These are phyloP conservation scores for Vigna nakashimae DNA, from an alignment of 306 rosid species.

Conservation along the genomic window DNA sequence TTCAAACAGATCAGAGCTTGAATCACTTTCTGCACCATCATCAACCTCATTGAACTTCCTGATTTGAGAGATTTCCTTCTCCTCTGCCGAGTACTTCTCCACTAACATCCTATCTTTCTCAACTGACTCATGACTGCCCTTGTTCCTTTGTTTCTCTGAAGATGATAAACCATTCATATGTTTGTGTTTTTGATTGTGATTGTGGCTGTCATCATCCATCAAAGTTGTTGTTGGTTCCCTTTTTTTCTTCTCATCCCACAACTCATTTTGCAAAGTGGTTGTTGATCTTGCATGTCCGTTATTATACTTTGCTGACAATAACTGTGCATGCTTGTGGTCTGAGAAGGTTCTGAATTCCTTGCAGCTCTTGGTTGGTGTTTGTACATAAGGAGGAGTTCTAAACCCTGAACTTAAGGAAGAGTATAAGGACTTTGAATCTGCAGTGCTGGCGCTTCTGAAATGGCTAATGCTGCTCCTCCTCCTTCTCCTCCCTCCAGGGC, in stretches of 20 bases:
- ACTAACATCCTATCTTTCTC: conserved; percentile 49
- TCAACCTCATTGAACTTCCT: conserved; percentile 57
- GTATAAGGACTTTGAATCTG: conserved; percentile 66
- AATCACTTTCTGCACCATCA: conserved; percentile 92
- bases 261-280: conserved; percentile 50
- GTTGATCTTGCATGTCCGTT: conserved; percentile 51
- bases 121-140: conserved; percentile 35
- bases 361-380: conserved; percentile 75
- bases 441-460: conserved; percentile 69
- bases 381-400: conserved; percentile 78
- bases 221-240: conserved; percentile 43
- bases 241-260: conserved; percentile 57
- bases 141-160: conserved; percentile 60
- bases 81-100: conserved; percentile 46
- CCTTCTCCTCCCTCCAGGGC: conserved; percentile 74
- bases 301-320: conserved; percentile 48
- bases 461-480: conserved; percentile 96
- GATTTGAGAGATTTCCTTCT: conserved; percentile 29
- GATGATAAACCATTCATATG: conserved; percentile 41
- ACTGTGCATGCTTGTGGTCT: conserved; percentile 60
- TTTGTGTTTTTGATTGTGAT: conserved; percentile 6
- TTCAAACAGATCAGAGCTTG: conserved; percentile 96
- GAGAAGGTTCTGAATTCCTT: conserved; percentile 67
- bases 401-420: conserved; percentile 82
- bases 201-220: conserved; percentile 50